phyloP scores from a whole-genome alignment of 352 stramenopile species.

The Pythium monospermum region DNA sequence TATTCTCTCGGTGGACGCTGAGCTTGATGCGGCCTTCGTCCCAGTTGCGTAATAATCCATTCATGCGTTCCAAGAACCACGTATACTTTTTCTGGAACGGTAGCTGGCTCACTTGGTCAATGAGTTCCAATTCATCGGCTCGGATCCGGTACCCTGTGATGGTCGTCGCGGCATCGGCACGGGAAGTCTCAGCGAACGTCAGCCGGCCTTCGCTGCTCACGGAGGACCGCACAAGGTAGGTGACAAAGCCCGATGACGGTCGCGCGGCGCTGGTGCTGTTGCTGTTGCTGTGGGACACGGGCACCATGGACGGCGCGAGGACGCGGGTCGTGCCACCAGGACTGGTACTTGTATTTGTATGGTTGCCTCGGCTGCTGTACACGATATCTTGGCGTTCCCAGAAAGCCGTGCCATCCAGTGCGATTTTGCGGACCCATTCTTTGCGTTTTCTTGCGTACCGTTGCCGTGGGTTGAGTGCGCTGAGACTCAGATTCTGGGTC shows the following conservation, averaged over 20 bases:
- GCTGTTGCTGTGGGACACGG: neutral
- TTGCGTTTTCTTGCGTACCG: constrained; percentile 75
- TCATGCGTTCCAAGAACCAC: constrained; percentile 81
- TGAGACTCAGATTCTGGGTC: constrained; percentile 38
- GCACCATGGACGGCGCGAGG: neutral
- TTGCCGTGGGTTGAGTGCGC: constrained; percentile 64
- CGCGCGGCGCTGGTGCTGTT: constrained; percentile 8
- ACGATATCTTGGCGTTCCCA: constrained; percentile 63
- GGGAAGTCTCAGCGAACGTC: constrained; percentile 61
- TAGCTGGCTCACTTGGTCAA: constrained; percentile 60
- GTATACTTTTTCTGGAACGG: constrained; percentile 77
- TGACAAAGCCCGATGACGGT: constrained; percentile 67
- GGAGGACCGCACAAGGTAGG: constrained; percentile 61
- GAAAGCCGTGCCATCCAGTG: constrained; percentile 56
- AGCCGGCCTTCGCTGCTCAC: constrained; percentile 46
- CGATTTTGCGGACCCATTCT: constrained; percentile 70
- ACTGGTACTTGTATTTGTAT: neutral
- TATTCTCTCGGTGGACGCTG: constrained; percentile 61
- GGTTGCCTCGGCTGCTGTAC: constrained; percentile 20
- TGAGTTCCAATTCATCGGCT: constrained; percentile 46
- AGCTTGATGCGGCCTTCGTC: constrained; percentile 83
- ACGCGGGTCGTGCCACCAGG: constrained; percentile 6
- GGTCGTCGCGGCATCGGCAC: constrained; percentile 54
- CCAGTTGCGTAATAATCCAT: constrained; percentile 54
- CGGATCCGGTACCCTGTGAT: constrained; percentile 59